Base-by-base conservation (phyloP, 208 protist genomes). In the Wallacemonas sp. region DNA sequence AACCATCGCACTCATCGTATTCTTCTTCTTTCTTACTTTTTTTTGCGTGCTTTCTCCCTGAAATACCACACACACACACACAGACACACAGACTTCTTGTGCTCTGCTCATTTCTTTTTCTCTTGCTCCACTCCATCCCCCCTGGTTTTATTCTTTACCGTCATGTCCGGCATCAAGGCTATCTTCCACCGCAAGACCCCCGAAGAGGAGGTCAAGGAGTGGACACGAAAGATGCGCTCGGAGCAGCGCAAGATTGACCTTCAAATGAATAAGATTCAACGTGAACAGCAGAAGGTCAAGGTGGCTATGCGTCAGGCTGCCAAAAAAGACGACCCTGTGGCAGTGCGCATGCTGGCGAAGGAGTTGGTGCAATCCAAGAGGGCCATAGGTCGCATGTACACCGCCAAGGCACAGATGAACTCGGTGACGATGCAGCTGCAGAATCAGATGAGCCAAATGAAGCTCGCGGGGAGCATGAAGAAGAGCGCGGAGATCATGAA, bases 391-490 rank as follows among this genome's bases (percentile, higher is more conserved):
- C 84, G 93, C 30, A 69, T 97, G 72, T 89, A 92, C 72, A 86
- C 78, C n/a, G 86, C 88, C 26, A 95, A 95, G 63, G 78, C 93
- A 12, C 90, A 97, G 68, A 94, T 97, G 77, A 96, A 91, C 75
- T 96, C 90, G 0, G 88, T 95, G 8, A 28, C 80, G 2, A 91
- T 97, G 86, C 88, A 96, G 62, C 68, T 97, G 36, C 85, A 95
- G 55, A 87, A 97, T 59, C 85, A 93, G 69, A 27, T 88, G 28
- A 77, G 72, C 15, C 88, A 94, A 75, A 76, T 91, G 44, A 93
- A 89, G 62, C 69, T 97, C 47, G 75, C 78, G 0, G 90, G 93
- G 5, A 66, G 64, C 19, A 80, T 97, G 12, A 24, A 85, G 69
- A 80, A 80, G 72, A 93, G 82, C 59, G 47, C 78, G 0, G 82